Percentiles rank a stretch among this genome's conserved stretches.
Evolutionary conservation across 108 stramenopile genomes (phyloP).

Genomic region (Discostella pseudostelligera): DNA sequence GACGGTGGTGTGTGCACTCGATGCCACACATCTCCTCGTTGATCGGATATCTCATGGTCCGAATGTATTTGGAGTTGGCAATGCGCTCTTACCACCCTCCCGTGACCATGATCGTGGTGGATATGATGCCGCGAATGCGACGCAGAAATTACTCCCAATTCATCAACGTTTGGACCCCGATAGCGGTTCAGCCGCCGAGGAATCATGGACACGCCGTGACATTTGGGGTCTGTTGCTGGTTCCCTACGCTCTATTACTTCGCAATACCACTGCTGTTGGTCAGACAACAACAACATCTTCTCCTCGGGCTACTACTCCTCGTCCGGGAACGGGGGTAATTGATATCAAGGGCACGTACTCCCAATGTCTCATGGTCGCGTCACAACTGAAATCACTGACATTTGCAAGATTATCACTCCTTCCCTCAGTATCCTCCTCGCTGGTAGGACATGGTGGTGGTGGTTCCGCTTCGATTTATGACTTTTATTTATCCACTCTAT

Average conservation of each 20-base stretch:
- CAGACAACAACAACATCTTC: not conserved
- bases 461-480: constrained; percentile 41
- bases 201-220: constrained; percentile 65
- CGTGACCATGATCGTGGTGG: constrained; percentile 9
- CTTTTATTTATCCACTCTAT: constrained; percentile 68
- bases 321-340: constrained; percentile 44
- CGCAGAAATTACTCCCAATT: constrained; percentile 35
- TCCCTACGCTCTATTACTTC: constrained; percentile 65
- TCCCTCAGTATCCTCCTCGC: constrained; percentile 49
- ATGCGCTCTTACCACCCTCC: constrained; percentile 64
- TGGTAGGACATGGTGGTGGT: constrained; percentile 4
- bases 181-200: constrained; percentile 27
- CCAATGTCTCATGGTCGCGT: constrained; percentile 54
- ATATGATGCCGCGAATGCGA: constrained; percentile 8
- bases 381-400: constrained; percentile 65
- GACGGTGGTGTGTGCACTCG: constrained; percentile 65
- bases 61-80: constrained; percentile 66
- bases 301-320: constrained; percentile 25
- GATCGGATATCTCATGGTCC: constrained; percentile 57
- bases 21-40: constrained; percentile 53
- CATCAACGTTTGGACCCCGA: constrained; percentile 53
- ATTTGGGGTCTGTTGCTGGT: constrained; percentile 68
- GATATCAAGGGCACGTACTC: constrained; percentile 48
- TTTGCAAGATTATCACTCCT: constrained; percentile 67
- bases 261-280: constrained; percentile 24